Evolutionary conservation across 2,329 filamentous ascomycete species (phyloP), one percentile per base, ranked within the genome.

Genomic region (Trichoderma sp.): DNA sequence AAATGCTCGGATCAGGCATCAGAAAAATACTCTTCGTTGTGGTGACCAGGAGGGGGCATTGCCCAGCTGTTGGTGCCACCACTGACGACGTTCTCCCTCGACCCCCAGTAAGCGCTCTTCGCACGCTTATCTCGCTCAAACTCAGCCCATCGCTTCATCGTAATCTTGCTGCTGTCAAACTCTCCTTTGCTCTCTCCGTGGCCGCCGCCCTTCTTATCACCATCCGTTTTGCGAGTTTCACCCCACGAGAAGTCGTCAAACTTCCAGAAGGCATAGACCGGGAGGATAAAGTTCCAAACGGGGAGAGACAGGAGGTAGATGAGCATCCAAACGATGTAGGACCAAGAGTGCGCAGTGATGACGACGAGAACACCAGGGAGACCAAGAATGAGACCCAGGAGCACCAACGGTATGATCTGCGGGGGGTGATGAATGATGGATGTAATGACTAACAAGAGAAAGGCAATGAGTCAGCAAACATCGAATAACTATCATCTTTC

Each of bases 201-300:
- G 3, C 87, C 89, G 37, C 93, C 92, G 2, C 87, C 92, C 82
- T 95, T 96, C 84, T 95, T 94, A 77, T 97, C 95, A 33, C 94
- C 94, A 0, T 91, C 92, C 52, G 95, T 97, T 88, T 98, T 97
- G 71, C 96, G 89, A 68, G 96, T 99, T 72, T 99, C 96, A 76
- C 96, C 96, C 96, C 96, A 99, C 69, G 92, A 97, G 85, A 99
- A 99, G 83, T 99, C 96, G 79, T 99, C 96, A 79, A 99, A 99
- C 83, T 99, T 98, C 96, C 96, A 99, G 85, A 95, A 99, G 3
- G 96, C 92, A 78, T 99, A 99, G 8, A 89, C 88, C 0, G 96
- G 96, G 10, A 99, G 89, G 47, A 99, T 86, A 79, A 99, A 97
- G 81, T 99, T 99, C 96, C 96, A 99, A 69, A 99, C 87, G 0